Evolutionary conservation across 805 yeast genomes (phyloP), one percentile per base, ranked within the genome.

Genomic region (Candida insectorum): DNA sequence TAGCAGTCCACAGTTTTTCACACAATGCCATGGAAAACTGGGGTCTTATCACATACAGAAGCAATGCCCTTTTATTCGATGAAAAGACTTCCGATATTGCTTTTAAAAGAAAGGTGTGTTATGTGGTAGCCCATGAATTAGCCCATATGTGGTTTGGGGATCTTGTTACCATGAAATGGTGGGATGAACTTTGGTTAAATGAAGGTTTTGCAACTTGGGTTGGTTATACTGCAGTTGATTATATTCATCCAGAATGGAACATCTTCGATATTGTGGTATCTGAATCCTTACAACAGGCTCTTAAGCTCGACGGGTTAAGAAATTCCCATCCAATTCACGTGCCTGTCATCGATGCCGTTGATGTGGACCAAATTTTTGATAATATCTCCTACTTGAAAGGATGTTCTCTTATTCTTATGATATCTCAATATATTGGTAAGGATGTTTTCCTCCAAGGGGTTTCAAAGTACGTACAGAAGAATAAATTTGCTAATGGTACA

Each of bases 101-200:
- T 14, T 74, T 73, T 48, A 75, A 81, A 55, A 78, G 79, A 54
- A 81, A 81, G 41, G 93, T 85, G 19, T 80, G 87, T 5, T 84
- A 84, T 50, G 94, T 85, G 21, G 83, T 85, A 18, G 80, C 82
- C 39, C 95, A 86, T 60, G 95, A 85, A 60, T 66, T 85, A 37
- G 94, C 94, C 8, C 95, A 85, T 59, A 93, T 86, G 54, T 86
- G 95, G 95, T 86, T 85, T 51, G 95, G 95, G 36, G 81, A 86
- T 58, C 71, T 82, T 47, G 91, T 85, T 40, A 86, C 95, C 29
- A 86, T 85, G 95, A 79, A 82, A 49, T 86, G 94, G 93, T 85
- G 95, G 95, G 86, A 85, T 48, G 93, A 84, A 49, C 69, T 85
- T 45, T 85, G 95, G 95, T 73, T 85, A 41, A 85, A 85, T 52